phyloP scores from a whole-genome alignment of 2,329 filamentous ascomycete genomes.

The Coniochaeta prunicola region DNA sequence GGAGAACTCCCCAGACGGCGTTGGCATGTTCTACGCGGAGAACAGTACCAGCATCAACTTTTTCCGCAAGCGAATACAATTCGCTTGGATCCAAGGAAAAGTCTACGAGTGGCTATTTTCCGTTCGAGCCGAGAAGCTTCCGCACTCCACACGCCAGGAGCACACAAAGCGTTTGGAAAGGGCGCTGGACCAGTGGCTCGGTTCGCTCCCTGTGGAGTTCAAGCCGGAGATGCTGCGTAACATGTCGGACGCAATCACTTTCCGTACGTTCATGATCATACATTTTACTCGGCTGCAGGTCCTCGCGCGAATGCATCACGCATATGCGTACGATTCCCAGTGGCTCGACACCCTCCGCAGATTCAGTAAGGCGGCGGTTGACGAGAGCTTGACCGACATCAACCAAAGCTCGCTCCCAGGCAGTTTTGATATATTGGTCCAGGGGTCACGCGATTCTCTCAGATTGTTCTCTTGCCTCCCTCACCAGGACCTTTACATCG shows the following conservation, averaged over 20 bases:
- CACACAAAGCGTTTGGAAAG: constrained; percentile 19
- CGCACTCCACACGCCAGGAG: constrained; percentile 18
- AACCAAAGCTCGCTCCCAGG: neutral
- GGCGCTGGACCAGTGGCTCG: constrained; percentile 19
- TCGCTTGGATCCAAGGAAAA: constrained; percentile 32
- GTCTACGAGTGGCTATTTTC: constrained; percentile 31
- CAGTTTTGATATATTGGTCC: neutral
- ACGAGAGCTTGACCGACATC: neutral
- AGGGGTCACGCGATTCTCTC: neutral
- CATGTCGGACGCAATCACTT: neutral
- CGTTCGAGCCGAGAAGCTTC: constrained; percentile 17
- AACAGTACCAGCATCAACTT: constrained; percentile 29
- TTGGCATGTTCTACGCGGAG: constrained; percentile 24
- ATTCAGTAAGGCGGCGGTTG: neutral
- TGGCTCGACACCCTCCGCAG: neutral
- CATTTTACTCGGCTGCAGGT: neutral
- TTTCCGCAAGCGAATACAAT: constrained; percentile 29
- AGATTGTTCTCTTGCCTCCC: neutral
- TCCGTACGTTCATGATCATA: neutral
- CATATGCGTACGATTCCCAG: neutral
- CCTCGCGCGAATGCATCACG: neutral
- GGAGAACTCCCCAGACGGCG: constrained; percentile 19
- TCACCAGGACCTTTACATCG: neutral
- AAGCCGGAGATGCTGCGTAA: neutral
- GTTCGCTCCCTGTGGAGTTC: neutral